Conservation (phyloP, 306 rosid genomes). For the Fragaria vesca region DNA sequence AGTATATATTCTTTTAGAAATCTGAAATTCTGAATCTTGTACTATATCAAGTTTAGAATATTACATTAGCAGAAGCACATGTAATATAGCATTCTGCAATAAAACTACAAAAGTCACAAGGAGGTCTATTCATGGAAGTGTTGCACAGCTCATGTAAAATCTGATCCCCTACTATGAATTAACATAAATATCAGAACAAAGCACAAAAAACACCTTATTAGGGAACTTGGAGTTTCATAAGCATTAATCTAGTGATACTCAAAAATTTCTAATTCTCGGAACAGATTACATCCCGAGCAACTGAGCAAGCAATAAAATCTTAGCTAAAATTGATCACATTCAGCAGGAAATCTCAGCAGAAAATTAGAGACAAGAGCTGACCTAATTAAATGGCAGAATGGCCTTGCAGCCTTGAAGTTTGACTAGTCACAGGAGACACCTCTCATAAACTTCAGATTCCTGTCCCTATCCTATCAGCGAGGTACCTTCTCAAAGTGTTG, state of each 20-base stretch:
- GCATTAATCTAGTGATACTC: background rate
- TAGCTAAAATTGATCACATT: background rate
- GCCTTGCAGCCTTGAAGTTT: constrained; percentile 19
- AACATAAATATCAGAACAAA: background rate
- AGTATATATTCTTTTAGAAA: background rate
- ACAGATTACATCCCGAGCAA: background rate
- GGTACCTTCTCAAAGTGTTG: constrained; percentile 54
- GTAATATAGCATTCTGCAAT: background rate
- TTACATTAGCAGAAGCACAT: background rate
- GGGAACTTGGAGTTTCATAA: background rate
- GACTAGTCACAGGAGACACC: background rate
- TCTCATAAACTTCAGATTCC: background rate
- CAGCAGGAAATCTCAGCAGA: background rate
- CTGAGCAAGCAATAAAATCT: background rate
- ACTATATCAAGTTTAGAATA: background rate
- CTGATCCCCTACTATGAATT: background rate
- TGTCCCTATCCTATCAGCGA: constrained; percentile 52
- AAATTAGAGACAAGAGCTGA: background rate
- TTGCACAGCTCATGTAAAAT: background rate
- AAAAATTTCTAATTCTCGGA: background rate
- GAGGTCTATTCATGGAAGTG: background rate
- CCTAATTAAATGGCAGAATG: constrained; percentile 25
- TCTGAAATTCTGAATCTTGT: background rate
- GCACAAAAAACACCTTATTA: background rate
- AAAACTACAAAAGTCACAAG: background rate